Evolutionary conservation across 495 filamentous ascomycete genomes (phyloP).

Genomic region (Penicillium parvum): DNA sequence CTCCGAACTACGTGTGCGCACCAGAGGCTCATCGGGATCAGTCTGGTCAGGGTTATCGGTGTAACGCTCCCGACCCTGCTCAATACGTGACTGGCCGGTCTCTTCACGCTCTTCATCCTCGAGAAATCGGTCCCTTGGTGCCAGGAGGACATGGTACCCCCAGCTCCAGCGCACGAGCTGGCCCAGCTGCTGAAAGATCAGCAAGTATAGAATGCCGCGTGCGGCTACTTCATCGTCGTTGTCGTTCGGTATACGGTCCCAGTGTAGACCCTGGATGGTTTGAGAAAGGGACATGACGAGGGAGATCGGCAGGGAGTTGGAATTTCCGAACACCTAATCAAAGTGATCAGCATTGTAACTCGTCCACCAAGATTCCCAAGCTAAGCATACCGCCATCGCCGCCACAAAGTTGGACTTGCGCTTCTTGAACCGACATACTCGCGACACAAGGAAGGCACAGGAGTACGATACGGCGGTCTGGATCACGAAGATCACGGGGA

Average conservation of each 20-base stretch:
- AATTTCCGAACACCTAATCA: conserved; percentile 86
- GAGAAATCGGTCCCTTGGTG: conserved; percentile 58
- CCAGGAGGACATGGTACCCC: conserved; percentile 90
- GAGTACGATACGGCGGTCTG: conserved; percentile 81
- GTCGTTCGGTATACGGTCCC: conserved; percentile 84
- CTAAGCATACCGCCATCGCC: conserved; percentile 75
- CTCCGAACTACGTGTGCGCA: conserved; percentile 31
- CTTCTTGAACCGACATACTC: conserved; percentile 74
- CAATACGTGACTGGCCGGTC: conserved; percentile 42
- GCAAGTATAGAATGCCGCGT: conserved; percentile 86
- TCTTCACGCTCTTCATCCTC: conserved; percentile 59
- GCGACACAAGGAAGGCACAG: conserved; percentile 64
- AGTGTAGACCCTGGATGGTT: conserved; percentile 86
- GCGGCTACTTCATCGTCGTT: conserved; percentile 94
- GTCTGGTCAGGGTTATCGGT: conserved; percentile 53
- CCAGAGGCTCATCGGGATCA: conserved; percentile 41
- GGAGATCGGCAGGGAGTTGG: conserved; percentile 95
- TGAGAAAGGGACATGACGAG: conserved; percentile 90
- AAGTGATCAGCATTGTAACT: conserved; percentile 8
- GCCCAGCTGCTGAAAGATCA: conserved; percentile 97
- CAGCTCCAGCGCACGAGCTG: conserved; percentile 96
- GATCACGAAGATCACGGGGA: conserved; percentile 85
- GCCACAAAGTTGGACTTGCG: conserved; percentile 87
- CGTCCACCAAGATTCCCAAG: not conserved
- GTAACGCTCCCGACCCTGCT: conserved; percentile 63